phyloP scores from a whole-genome alignment of 2,329 filamentous ascomycete genomes.

The Conoideocrella luteorostrata region DNA sequence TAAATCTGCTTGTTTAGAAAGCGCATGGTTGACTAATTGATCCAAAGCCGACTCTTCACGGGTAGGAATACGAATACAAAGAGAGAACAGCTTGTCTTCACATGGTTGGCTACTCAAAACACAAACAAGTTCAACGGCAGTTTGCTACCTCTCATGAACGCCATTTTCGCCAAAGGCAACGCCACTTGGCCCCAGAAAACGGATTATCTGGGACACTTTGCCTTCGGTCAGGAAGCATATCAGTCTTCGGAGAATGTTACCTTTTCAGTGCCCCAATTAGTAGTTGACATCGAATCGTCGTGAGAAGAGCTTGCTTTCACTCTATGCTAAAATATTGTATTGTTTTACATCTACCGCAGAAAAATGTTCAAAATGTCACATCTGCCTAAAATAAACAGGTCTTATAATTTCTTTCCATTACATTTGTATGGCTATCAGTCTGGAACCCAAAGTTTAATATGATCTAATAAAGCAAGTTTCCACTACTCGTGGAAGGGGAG shows the following conservation, averaged over 20 bases:
- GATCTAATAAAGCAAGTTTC: too few species aligned
- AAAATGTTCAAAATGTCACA: too few species aligned
- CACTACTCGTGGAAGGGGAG: too few species aligned
- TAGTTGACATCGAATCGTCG: slow-evolving; percentile 6
- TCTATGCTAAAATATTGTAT: too few species aligned
- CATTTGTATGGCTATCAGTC: too few species aligned
- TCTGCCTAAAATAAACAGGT: too few species aligned
- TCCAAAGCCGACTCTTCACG: slow-evolving; percentile 36
- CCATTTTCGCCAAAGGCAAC: slow-evolving; percentile 27
- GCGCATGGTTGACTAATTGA: too few species aligned
- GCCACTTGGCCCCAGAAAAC: slow-evolving; percentile 28
- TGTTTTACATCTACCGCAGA: too few species aligned
- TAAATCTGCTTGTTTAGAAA: too few species aligned
- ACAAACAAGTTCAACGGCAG: slow-evolving; percentile 39
- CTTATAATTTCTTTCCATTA: too few species aligned
- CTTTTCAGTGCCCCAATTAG: slow-evolving; percentile 23
- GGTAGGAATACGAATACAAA: slow-evolving; percentile 33
- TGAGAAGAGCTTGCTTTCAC: too few species aligned
- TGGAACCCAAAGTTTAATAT: too few species aligned
- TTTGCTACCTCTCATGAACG: slow-evolving; percentile 36
- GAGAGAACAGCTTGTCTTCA: slow-evolving; percentile 38
- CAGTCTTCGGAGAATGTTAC: slow-evolving; percentile 37
- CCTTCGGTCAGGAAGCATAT: slow-evolving; percentile 46
- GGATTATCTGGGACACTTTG: slow-evolving; percentile 46
- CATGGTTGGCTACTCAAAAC: slow-evolving; percentile 36